phyloP scores from a whole-genome alignment of 306 rosid genomes.

The Cicer judaicum region DNA sequence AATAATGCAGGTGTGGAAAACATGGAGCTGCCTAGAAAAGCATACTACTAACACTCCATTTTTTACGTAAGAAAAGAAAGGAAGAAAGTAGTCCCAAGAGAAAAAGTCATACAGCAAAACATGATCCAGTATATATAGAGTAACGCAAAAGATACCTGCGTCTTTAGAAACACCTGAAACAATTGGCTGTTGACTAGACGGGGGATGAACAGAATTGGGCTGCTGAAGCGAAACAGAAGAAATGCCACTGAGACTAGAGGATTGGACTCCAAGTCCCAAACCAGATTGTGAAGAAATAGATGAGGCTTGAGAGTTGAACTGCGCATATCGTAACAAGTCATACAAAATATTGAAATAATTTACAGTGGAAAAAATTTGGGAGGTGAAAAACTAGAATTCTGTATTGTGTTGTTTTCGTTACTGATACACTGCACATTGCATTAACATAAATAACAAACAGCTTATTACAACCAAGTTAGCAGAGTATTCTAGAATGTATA shows the following conservation, averaged over 20 bases:
- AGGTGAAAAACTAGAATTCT: neutral
- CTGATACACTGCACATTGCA: neutral
- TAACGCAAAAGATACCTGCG: slow-evolving; percentile 54
- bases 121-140: neutral
- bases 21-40: slow-evolving; percentile 18
- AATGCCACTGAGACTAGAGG: slow-evolving; percentile 68
- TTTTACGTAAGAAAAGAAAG: slow-evolving; percentile 22
- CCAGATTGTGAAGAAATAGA: slow-evolving; percentile 81
- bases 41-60: slow-evolving; percentile 29
- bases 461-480: too few species aligned
- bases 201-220: slow-evolving; percentile 73
- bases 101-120: slow-evolving; percentile 26
- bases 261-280: slow-evolving; percentile 78
- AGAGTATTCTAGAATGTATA: neutral
- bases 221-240: slow-evolving; percentile 72
- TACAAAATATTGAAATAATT: slow-evolving; percentile 33
- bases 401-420: neutral
- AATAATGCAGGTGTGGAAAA: neutral
- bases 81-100: slow-evolving; percentile 7
- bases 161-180: slow-evolving; percentile 68
- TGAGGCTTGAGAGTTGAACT: slow-evolving; percentile 79
- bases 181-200: slow-evolving; percentile 72
- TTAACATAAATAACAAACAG: too few species aligned
- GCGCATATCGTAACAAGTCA: slow-evolving; percentile 53
- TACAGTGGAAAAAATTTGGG: neutral